Evolutionary conservation across 768 basidiomycete species (phyloP).

Genomic region (Amyloporia xantha): DNA sequence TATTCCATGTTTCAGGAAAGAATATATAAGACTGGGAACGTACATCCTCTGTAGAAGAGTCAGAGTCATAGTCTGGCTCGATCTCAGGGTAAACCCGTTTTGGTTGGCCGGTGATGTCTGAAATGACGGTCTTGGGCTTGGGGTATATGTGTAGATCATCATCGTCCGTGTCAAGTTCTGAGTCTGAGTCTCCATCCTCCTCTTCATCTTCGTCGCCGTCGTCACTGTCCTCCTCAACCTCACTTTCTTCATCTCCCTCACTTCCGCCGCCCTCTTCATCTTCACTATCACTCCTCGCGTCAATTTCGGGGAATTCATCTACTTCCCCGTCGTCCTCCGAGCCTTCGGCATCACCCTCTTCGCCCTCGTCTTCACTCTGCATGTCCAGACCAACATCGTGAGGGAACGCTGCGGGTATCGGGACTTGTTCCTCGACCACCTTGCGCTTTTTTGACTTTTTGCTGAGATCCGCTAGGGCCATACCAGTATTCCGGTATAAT

Average conservation of each 20-base stretch:
- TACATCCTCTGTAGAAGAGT: constrained; percentile 90
- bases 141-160: constrained; percentile 53
- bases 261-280: constrained; percentile 26
- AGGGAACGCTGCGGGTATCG: constrained; percentile 26
- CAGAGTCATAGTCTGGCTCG: constrained; percentile 86
- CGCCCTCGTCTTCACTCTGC: constrained; percentile 66
- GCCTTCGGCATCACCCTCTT: constrained; percentile 40
- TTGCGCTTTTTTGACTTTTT: constrained; percentile 52
- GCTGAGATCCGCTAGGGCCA: constrained; percentile 27
- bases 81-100: constrained; percentile 85
- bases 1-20: constrained; percentile 2
- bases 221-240: constrained; percentile 30
- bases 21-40: constrained; percentile 23
- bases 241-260: constrained; percentile 28
- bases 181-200: constrained; percentile 30
- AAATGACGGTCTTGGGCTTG: constrained; percentile 61
- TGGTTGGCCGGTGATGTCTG: constrained; percentile 76
- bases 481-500: too few relatives aligned
- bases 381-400: constrained; percentile 54
- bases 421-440: constrained; percentile 34
- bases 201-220: constrained; percentile 29
- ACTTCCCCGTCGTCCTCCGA: constrained; percentile 29
- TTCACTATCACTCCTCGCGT: constrained; percentile 24
- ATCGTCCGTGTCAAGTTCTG: constrained; percentile 26
- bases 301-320: constrained; percentile 24